These are phyloP conservation scores for Aegilops tauschii DNA, from an alignment of 176 grass and related monocot species.

Conservation along the genomic window DNA sequence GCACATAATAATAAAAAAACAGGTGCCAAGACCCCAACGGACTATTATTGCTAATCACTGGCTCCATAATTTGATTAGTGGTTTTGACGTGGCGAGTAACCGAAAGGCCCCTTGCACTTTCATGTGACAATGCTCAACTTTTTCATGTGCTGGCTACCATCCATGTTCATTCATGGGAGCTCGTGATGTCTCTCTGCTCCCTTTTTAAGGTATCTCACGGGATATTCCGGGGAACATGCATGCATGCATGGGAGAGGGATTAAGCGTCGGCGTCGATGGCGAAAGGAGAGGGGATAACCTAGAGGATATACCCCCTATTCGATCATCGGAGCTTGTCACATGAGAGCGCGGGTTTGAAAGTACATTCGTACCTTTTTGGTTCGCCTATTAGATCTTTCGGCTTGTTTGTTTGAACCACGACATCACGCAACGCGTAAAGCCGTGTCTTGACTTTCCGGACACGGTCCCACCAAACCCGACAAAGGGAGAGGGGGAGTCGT, in stretches of 20 bases:
- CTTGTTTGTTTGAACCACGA: no score
- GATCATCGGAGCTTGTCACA: not conserved
- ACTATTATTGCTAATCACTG: not conserved
- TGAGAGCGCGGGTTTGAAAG: not conserved
- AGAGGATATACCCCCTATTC: slow-evolving; percentile 23
- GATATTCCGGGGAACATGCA: slow-evolving; percentile 31
- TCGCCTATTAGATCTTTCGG: not conserved
- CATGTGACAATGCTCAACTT: not conserved
- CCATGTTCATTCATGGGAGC: slow-evolving; percentile 14
- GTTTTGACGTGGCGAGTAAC: not conserved
- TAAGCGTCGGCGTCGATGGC: slow-evolving; percentile 20
- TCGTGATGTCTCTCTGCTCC: not conserved
- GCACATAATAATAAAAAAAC: no score
- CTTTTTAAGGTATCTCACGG: slow-evolving; percentile 36
- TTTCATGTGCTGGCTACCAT: not conserved
- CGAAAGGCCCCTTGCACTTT: not conserved
- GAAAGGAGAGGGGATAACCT: slow-evolving; percentile 21
- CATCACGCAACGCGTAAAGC: not conserved
- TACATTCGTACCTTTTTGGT: not conserved
- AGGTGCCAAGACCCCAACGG: no score
- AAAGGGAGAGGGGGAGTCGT: not conserved
- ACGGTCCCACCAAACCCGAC: not conserved
- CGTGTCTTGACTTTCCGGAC: not conserved
- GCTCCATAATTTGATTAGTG: slow-evolving; percentile 4
- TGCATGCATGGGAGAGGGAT: not conserved